Percentiles rank a stretch among this genome's conserved stretches.
Evolutionary conservation across 176 grass and related monocot species (phyloP).

Genomic region (Ampelocalamus luodianensis): DNA sequence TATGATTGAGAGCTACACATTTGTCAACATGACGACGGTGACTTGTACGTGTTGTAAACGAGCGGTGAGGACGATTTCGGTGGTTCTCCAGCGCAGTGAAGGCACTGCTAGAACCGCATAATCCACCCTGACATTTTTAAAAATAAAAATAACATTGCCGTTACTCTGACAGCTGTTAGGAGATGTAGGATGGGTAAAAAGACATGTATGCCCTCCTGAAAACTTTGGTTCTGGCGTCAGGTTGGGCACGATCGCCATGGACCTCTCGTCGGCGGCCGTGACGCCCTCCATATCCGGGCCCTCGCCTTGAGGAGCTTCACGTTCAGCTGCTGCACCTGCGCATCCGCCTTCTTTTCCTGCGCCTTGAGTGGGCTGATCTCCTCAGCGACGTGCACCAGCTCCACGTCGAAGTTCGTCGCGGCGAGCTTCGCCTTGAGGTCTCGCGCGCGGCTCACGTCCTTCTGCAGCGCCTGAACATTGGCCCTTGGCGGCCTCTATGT

Average conservation of each 20-base stretch:
- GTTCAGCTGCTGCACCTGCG: slow-evolving; percentile 71
- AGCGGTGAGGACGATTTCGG: too few relatives aligned
- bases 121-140: too few relatives aligned
- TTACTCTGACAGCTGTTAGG: too few relatives aligned
- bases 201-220: too few relatives aligned
- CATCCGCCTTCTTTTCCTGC: slow-evolving; percentile 59
- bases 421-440: slow-evolving; percentile 67
- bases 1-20: too few relatives aligned
- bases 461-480: slow-evolving; percentile 49
- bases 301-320: slow-evolving; percentile 79
- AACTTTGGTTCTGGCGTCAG: slow-evolving; percentile 27
- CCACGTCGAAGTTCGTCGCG: slow-evolving; percentile 70
- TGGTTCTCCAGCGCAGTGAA: too few relatives aligned
- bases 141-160: too few relatives aligned
- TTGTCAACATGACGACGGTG: too few relatives aligned
- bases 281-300: slow-evolving; percentile 57
- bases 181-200: too few relatives aligned
- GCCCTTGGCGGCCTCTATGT: slow-evolving; percentile 59
- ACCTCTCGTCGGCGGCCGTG: slow-evolving; percentile 56
- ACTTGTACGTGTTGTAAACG: too few relatives aligned
- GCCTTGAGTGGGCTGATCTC: slow-evolving; percentile 55
- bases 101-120: too few relatives aligned
- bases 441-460: slow-evolving; percentile 46
- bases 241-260: slow-evolving; percentile 61
- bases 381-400: slow-evolving; percentile 57